Evolutionary conservation across 331 rosid genomes (phyloP), one percentile per base, ranked within the genome.

Genomic region (Malus hybrid): DNA sequence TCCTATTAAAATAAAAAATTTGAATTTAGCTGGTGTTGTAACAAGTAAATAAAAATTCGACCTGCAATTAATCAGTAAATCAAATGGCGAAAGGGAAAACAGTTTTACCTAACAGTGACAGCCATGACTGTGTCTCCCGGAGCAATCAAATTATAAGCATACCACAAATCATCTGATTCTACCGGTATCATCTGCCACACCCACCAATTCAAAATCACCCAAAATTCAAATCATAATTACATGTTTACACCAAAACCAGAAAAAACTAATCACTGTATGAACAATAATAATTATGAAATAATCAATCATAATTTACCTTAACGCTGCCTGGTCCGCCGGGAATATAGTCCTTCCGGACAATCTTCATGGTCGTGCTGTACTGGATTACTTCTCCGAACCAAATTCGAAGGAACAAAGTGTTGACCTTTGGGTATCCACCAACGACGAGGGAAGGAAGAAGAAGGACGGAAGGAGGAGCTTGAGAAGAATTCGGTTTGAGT

Each of bases 121-220:
- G 97, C 96, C 97, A 90, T 90, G 34, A 94, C 79, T 24, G 89
- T 76, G 64, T 94, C 99, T 30, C 97, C 97, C 0, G 91, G 93
- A 80, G 97, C 89, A n/a, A 92, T 90, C 86, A 94, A 77, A 85
- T 94, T 94, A 85, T 80, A 94, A 7, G 83, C 99, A 82, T 72
- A 86, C 99, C 99, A 94, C 6, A 94, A 56, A 85, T 94, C 99
- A 84, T 94, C 99, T 1, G 97, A 77, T 82, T 94, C 99, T 64
- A 88, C 81, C 30, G 99, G 91, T 6, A 94, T 82, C 99, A 94
- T 94, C 99, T 94, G 76, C 58, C 15, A 28, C 69, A 74, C 19
- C 70, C 78, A 66, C 72, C 13, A 74, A 34, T 72, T 39, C 8
- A 61, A 24, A 61, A 26, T 10, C 67, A 32, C 42, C 58, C 20